Base-by-base conservation (phyloP, 768 basidiomycete genomes). In the Phanerodontia chrysosporium region DNA sequence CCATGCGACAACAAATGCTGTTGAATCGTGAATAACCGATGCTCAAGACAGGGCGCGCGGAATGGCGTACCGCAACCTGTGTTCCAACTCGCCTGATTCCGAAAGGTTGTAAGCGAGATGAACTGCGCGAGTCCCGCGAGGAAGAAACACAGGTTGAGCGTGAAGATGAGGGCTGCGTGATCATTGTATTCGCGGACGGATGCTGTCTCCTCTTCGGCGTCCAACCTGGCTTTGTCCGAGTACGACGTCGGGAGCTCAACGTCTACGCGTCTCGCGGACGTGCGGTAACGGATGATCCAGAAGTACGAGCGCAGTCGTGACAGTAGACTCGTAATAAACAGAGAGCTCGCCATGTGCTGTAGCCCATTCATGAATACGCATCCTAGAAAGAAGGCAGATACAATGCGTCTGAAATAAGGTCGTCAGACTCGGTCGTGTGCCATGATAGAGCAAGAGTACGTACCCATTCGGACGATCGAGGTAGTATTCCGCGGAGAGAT, bases 1-100 rank as follows among this genome's bases (percentile, higher is more conserved):
- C 79, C 75, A 79, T 2, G 78, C 76, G 27, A 79, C 69, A 1
- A 77, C 68, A 59, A 80, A 79, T 7, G 76, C 79, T 80, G 56
- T 2, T 12, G 49, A 29, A 32, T 14, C 32, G 45, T 58, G 36
- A 58, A 6, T 25, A 10, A 45, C 25, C 25, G 51, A 7, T 28
- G 3, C n/a, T n/a, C 45, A 35, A 27, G n/a, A 36, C 48, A 9
- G 48, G 13, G 45, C 30, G 30, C 29, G 2, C 21, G 24, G 13
- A 36, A 21, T 2, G 13, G 61, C 73, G 32, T 51, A 74, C 72
- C 67, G 51, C 69, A 73, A 21, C 62, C 62, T 45, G 66, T 60
- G 27, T 57, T 51, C 46, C 60, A 63, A 30, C 54, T 45, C n/a
- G 30, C 36, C 29, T n/a, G 8, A 39, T 48, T 39, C 3, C 45